These are phyloP conservation scores for Pyrus pyrifolia DNA, from an alignment of 306 rosid species.

Conservation along the genomic window DNA sequence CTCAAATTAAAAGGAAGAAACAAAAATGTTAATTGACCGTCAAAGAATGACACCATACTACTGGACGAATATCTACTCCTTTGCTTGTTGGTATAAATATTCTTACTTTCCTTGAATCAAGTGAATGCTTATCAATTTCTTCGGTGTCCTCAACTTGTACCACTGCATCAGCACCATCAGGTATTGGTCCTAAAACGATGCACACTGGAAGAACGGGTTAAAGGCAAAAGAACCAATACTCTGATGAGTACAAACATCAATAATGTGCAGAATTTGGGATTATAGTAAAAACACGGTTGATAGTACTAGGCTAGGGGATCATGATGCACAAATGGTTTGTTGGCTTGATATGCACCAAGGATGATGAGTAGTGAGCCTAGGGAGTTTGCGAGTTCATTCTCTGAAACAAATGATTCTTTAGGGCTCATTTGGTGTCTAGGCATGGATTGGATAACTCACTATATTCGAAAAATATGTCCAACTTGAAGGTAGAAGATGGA, in stretches of 20 bases:
- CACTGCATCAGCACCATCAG: slow-evolving; percentile 96
- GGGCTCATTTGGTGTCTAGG: too few species aligned
- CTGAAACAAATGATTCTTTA: too few species aligned
- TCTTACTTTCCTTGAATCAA: slow-evolving; percentile 41
- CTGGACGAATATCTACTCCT: slow-evolving; percentile 81
- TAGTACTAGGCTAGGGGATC: not conserved
- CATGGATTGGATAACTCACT: too few species aligned
- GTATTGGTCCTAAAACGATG: slow-evolving; percentile 63
- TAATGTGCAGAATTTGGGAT: not conserved
- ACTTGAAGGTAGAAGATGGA: too few species aligned
- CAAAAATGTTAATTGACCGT: not conserved
- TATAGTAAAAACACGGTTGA: not conserved
- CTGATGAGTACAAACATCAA: not conserved
- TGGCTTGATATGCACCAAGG: not conserved
- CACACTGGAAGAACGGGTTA: not conserved
- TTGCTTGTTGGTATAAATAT: slow-evolving; percentile 44
- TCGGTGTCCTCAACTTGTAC: slow-evolving; percentile 92
- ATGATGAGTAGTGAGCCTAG: not conserved
- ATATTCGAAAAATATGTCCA: too few species aligned
- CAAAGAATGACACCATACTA: slow-evolving; percentile 41
- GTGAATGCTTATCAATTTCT: slow-evolving; percentile 21
- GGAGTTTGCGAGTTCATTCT: not conserved
- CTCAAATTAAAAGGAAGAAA: not conserved
- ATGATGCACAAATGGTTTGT: not conserved
- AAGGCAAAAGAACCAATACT: not conserved